Base-by-base conservation (phyloP, 805 yeast genomes). In the Metschnikowia koreensis region DNA sequence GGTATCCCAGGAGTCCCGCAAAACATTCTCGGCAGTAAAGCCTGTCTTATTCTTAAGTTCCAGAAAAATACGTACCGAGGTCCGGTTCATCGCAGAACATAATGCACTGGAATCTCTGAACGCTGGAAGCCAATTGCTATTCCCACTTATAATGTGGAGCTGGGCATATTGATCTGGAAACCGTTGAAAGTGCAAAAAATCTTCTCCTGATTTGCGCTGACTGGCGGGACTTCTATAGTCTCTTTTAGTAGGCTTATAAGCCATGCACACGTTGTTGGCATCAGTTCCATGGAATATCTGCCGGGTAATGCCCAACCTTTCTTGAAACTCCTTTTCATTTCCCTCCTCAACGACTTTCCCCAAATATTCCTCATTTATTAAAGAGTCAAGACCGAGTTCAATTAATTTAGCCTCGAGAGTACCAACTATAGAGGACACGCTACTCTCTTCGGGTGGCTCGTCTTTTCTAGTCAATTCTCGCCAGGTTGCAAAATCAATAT, bases 71-170 rank as follows among this genome's bases (percentile, higher is more conserved):
- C 3, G 11, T 26, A 27, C 33, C 7, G 41, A 26, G 11, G 4
- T 26, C 10, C 26, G 13, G 16, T 10, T 17, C 46, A 47, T 15
- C 4, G 33, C 34, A 13, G 15, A 16, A 12, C 41, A 41, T 1
- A 41, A n/a, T 7, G 16, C 17, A 1, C 16, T n/a, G 5, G 46
- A 41, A 29, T 47, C 45, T 17, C 17, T 15, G 40, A 13, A 15
- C 3, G 41, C 11, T 5, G 50, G 50, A 7, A 47, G 41, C 50
- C 50, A 41, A 12, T 41, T 33, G 38, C 41, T 41, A 16, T 41
- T 31, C 12, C 50, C 50, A 11, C 41, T 41, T 12, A 47, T 27
- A 1, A 47, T 9, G 3, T 44, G 41, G n/a, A 47, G 29, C 15
- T 40, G 22, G 8, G 16, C 29, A 26, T 31, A 28, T 8, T 29